Conservation (phyloP, 768 basidiomycete genomes). For the Rubroboletus satanas region DNA sequence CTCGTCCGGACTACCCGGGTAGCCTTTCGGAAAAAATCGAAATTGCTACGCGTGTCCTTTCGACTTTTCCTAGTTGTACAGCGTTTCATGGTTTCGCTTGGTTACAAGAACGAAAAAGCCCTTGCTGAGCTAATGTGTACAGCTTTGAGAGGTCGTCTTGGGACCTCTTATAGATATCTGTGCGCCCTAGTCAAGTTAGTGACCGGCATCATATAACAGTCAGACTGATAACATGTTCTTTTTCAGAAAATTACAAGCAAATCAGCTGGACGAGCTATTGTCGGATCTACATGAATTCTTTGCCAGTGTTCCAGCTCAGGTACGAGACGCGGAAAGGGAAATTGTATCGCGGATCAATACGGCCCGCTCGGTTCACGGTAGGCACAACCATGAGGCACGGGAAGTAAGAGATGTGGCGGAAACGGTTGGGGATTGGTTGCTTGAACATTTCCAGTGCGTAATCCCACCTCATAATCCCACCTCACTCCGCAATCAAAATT, state of each 20-base stretch:
- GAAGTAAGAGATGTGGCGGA: conserved; percentile 20
- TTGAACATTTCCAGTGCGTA: conserved; percentile 47
- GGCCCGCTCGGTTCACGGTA: conserved; percentile 18
- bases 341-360: conserved; percentile 23
- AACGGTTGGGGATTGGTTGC: conserved; percentile 47
- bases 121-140: conserved; percentile 42
- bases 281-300: conserved; percentile 40
- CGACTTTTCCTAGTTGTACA: conserved; percentile 43
- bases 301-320: conserved; percentile 27
- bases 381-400: conserved; percentile 17
- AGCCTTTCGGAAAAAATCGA: conserved; percentile 31
- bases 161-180: conserved; percentile 42
- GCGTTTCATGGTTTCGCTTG: conserved; percentile 40
- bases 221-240: conserved; percentile 14
- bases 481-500: background rate
- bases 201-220: background rate
- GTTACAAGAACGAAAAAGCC: conserved; percentile 37
- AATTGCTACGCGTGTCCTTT: conserved; percentile 45
- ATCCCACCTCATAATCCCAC: background rate
- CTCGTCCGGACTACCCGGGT: conserved; percentile 38
- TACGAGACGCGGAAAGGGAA: conserved; percentile 35
- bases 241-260: conserved; percentile 40
- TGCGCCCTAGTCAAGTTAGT: conserved; percentile 48
- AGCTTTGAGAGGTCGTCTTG: conserved; percentile 42
- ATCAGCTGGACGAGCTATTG: conserved; percentile 37